Percentiles rank a stretch among this genome's conserved stretches.
Evolutionary conservation across 768 basidiomycete genomes (phyloP).

Genomic region (Royoungia palumana): DNA sequence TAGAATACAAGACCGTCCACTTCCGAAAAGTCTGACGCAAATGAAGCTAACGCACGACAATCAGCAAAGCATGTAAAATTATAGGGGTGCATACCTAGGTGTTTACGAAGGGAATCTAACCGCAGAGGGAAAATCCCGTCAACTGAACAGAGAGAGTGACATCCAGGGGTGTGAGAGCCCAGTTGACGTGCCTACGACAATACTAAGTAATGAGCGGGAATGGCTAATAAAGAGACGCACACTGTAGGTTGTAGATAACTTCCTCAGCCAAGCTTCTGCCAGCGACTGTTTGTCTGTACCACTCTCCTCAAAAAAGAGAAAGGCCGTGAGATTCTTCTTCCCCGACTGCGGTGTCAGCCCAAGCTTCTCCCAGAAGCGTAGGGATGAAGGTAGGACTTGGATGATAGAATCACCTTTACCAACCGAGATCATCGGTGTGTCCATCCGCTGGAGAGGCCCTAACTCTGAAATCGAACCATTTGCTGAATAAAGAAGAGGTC

Average conservation of each 20-base stretch:
- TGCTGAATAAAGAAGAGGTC: conserved; percentile 1
- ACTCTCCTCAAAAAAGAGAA: conserved; percentile 65
- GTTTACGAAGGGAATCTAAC: conserved; percentile 71
- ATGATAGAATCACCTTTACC: conserved; percentile 67
- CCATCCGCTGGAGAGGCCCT: conserved; percentile 32
- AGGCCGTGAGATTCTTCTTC: conserved; percentile 64
- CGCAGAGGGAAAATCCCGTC: conserved; percentile 62
- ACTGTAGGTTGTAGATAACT: conserved; percentile 51
- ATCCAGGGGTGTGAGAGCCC: conserved; percentile 55
- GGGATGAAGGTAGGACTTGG: conserved; percentile 64
- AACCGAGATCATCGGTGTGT: conserved; percentile 59
- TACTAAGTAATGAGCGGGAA: conserved; percentile 11
- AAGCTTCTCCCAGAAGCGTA: conserved; percentile 85
- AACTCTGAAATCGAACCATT: conserved; percentile 1
- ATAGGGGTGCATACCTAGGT: conserved; percentile 42
- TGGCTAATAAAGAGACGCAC: conserved; percentile 39
- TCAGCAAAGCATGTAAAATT: not conserved
- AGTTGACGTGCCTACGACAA: conserved; percentile 53
- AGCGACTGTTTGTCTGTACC: conserved; percentile 43
- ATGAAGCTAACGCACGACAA: conserved; percentile 39
- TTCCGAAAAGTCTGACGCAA: conserved; percentile 43
- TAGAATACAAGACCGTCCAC: conserved; percentile 58
- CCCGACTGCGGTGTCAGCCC: conserved; percentile 70
- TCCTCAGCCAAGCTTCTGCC: conserved; percentile 59
- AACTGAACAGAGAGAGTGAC: conserved; percentile 40